Evolutionary conservation across 2,329 filamentous ascomycete species (phyloP), one percentile per base, ranked within the genome.

Genomic region (Calcarisporium arbuscula): DNA sequence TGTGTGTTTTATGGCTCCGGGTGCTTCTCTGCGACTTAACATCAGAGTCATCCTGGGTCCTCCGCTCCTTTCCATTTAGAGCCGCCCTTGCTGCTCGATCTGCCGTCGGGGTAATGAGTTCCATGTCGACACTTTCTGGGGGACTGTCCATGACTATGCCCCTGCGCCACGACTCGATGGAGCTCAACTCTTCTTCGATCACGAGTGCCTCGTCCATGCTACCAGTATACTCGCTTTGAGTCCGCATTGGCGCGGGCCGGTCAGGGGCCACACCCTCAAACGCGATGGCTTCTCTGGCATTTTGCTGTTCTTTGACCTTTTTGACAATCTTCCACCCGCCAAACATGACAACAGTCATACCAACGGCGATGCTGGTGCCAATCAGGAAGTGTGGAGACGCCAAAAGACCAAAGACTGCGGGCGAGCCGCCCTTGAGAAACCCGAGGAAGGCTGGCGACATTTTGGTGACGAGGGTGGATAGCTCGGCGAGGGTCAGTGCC

Each of bases 291-390:
- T 53, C 51, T 3, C 50, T 40, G 2, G 54, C 49, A 2, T 48
- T 48, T 35, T 57, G 55, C 15, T 53, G 54, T 35, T 72, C 70
- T 39, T 62, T 60, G 46, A 96, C 85, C 48, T 80, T 82, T 70
- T 95, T 94, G 62, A 98, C 80, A 57, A 98, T 95, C 64, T 95
- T 96, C 74, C 87, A 96, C 5, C 92, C 90, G 35, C 92, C 92
- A 40, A 98, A 86, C 57, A 92, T 89, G 50, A 98, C 86, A 8
- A 96, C 80, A 0, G 92, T 96, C n/a, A 95, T 81, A 11, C 92
- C 92, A 1, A 95, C 80, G 1, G 85, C 86, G 11, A 95, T 79
- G 28, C 89, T 85, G 1, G 85, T 87, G 5, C 88, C 88, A 49
- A 98, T 95, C 43, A 95, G 75, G 55, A 98, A 98, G 53, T 98